Conservation (phyloP, 2,329 filamentous ascomycete genomes). For the Aspergillus aculeatus region DNA sequence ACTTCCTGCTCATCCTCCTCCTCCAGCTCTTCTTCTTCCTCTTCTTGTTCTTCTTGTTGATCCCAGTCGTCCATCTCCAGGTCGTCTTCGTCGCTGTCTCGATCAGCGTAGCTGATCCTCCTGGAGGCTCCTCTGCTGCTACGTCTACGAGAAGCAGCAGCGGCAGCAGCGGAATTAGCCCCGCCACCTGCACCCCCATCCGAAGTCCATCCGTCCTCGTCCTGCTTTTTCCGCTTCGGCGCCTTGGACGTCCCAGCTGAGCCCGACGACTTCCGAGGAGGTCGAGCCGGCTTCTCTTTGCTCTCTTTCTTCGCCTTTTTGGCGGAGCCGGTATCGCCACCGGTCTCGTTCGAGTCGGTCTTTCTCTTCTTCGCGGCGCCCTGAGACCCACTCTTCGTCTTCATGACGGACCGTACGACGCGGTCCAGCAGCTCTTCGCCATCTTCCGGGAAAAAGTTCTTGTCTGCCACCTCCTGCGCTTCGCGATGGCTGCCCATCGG, state of each 20-base stretch:
- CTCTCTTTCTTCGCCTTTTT: constrained; percentile 37
- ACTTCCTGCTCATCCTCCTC: constrained; percentile 16
- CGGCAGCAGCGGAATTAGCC: constrained; percentile 31
- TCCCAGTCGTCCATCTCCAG: constrained; percentile 43
- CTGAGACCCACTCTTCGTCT: constrained; percentile 50
- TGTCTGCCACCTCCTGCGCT: constrained; percentile 82
- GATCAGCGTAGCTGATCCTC: constrained; percentile 45
- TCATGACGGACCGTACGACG: constrained; percentile 68
- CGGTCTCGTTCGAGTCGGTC: constrained; percentile 32
- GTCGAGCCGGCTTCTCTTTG: constrained; percentile 28
- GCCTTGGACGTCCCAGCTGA: constrained; percentile 29
- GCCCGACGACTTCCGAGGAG: constrained; percentile 37
- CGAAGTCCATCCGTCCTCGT: constrained; percentile 42
- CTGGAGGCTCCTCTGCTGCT: constrained; percentile 39
- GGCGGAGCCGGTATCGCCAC: constrained; percentile 22
- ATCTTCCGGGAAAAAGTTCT: constrained; percentile 76
- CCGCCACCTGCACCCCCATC: constrained; percentile 43
- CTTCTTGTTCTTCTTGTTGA: constrained; percentile 27
- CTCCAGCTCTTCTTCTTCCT: constrained; percentile 30
- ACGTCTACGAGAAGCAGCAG: constrained; percentile 36
- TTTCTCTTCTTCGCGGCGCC: constrained; percentile 43
- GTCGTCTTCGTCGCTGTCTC: constrained; percentile 46
- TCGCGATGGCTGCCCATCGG: constrained; percentile 72
- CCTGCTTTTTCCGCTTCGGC: constrained; percentile 38
- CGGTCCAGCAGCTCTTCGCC: constrained; percentile 74